phyloP scores from a whole-genome alignment of 192 early-diverging fungal species.

The Coemansia sp. region DNA sequence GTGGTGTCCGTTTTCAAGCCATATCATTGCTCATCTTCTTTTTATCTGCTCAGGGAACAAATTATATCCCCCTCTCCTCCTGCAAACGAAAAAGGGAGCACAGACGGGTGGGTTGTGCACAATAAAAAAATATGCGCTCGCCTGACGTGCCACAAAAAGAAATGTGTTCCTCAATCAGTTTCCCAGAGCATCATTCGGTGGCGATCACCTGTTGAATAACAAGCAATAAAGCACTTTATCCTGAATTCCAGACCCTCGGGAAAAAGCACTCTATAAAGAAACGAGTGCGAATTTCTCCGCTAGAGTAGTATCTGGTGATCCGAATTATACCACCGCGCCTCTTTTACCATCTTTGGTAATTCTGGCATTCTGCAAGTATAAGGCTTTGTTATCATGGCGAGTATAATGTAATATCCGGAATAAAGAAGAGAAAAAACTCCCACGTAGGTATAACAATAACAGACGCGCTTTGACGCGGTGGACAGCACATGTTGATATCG shows the following conservation, averaged over 20 bases:
- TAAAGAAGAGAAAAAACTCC: neutral
- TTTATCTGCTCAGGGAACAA: neutral
- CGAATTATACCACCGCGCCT: neutral
- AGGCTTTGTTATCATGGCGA: neutral
- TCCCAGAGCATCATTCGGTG: neutral
- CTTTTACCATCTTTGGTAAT: neutral
- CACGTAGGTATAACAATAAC: neutral
- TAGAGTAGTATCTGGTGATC: neutral
- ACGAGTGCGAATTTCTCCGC: too few relatives aligned
- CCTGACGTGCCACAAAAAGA: neutral
- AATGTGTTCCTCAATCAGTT: neutral
- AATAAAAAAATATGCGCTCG: conserved; percentile 4
- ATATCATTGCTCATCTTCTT: neutral
- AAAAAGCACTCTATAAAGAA: too few relatives aligned
- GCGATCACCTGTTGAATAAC: neutral
- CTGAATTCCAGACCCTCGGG: too few relatives aligned
- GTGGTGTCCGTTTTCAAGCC: neutral
- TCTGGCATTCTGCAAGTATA: neutral
- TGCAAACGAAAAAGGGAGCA: neutral
- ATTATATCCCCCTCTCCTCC: neutral
- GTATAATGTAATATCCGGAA: neutral
- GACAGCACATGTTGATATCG: neutral
- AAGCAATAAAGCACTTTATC: too few relatives aligned
- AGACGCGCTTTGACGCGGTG: neutral
- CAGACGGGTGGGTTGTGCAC: neutral